These are phyloP conservation scores for Penicillium cinerascens DNA, from an alignment of 495 filamentous ascomycete species.

Conservation along the genomic window DNA sequence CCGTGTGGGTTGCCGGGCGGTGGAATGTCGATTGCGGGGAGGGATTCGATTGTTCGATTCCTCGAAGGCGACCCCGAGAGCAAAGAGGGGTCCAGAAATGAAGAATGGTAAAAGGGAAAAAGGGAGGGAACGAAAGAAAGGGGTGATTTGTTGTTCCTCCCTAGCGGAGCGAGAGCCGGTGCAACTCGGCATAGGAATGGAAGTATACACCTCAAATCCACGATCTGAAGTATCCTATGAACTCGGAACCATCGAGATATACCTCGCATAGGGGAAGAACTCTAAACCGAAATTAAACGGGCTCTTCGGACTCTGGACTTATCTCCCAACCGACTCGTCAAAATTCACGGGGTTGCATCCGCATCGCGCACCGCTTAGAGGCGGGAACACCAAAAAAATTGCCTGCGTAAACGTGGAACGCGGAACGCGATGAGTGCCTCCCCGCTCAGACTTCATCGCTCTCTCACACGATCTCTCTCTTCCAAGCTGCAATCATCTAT, in stretches of 20 bases:
- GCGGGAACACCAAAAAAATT: not conserved
- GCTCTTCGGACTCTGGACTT: not conserved
- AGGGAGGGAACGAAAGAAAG: not conserved
- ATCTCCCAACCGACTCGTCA: not conserved
- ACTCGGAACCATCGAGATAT: not conserved
- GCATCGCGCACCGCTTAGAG: not conserved
- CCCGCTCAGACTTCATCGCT: not conserved
- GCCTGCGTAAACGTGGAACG: not conserved
- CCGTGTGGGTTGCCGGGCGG: conserved; percentile 13
- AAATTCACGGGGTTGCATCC: not conserved
- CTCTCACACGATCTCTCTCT: not conserved
- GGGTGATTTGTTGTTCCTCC: conserved; percentile 1
- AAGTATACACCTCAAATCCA: not conserved
- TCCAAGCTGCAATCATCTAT: not conserved
- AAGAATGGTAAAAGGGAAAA: not conserved
- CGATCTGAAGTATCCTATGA: not conserved
- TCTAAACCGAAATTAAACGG: not conserved
- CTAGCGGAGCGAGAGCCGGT: not conserved
- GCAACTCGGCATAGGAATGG: not conserved
- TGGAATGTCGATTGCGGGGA: not conserved
- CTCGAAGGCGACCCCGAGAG: not conserved
- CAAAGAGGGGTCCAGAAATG: not conserved
- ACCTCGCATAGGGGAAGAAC: conserved; percentile 1
- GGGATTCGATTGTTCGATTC: not conserved
- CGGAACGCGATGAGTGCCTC: not conserved